Evolutionary conservation across 345 rosid species (phyloP).

Genomic region (Reutealis trisperma): DNA sequence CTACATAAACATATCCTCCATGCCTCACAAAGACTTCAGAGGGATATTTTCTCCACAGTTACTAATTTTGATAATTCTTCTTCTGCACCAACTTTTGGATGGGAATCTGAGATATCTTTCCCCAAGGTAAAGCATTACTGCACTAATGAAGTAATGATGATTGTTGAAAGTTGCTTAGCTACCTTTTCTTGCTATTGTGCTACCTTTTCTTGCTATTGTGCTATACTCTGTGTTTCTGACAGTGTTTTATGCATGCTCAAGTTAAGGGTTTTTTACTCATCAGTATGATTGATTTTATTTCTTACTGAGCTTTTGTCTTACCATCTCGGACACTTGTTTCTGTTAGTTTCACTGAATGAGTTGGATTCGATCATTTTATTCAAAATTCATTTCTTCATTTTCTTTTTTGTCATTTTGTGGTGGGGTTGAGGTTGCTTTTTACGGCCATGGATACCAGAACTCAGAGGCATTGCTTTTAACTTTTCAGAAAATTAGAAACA

Average conservation of each 20-base stretch:
- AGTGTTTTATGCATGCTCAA: no score
- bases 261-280: no score
- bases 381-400: neutral
- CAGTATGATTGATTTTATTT: no score
- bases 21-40: conserved; percentile 63
- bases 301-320: no score
- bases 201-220: neutral
- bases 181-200: neutral
- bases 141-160: neutral
- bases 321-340: no score
- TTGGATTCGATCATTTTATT: neutral
- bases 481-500: neutral
- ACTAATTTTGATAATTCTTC: conserved; percentile 32
- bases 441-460: neutral
- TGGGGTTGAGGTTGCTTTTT: neutral
- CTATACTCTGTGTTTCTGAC: no score
- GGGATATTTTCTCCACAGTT: conserved; percentile 42
- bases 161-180: neutral
- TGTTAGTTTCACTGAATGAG: neutral
- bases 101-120: conserved; percentile 71
- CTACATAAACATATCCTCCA: conserved; percentile 73
- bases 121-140: conserved; percentile 61
- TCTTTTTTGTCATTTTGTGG: neutral
- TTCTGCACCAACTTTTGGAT: conserved; percentile 57
- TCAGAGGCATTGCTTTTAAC: no score